Percentiles rank a stretch among this genome's conserved stretches.
phyloP scores from a whole-genome alignment of 768 basidiomycete genomes.

The Phlebiopsis gigantea region DNA sequence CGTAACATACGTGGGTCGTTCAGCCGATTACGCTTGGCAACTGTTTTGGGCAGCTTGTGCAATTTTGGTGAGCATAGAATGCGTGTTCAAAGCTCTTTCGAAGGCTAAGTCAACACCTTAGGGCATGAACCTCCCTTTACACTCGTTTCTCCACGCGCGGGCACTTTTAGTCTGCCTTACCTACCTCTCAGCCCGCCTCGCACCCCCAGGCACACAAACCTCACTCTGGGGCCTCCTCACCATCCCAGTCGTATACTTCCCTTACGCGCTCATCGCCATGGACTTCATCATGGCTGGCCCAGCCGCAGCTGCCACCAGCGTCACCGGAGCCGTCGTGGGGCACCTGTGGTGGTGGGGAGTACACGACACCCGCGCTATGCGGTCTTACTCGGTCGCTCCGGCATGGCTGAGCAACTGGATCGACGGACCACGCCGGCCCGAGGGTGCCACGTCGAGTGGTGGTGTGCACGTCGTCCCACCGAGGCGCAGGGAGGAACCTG shows the following conservation, averaged over 20 bases:
- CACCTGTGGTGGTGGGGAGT: slow-evolving; percentile 80
- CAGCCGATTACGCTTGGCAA: slow-evolving; percentile 78
- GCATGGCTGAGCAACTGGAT: slow-evolving; percentile 50
- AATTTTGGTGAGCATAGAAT: slow-evolving; percentile 48
- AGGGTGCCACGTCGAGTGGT: slow-evolving; percentile 26
- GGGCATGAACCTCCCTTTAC: slow-evolving; percentile 58
- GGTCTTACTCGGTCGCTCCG: slow-evolving; percentile 48
- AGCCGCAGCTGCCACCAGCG: slow-evolving; percentile 42
- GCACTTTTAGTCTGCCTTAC: slow-evolving; percentile 62
- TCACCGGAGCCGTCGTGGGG: slow-evolving; percentile 72
- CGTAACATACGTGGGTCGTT: slow-evolving; percentile 46
- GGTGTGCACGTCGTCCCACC: slow-evolving; percentile 59
- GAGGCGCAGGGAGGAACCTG: slow-evolving; percentile 18
- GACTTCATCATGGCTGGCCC: slow-evolving; percentile 67
- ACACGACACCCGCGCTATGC: slow-evolving; percentile 42
- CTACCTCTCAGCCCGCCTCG: slow-evolving; percentile 63
- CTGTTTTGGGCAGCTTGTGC: slow-evolving; percentile 45
- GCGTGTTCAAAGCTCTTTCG: neutral
- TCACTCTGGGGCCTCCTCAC: slow-evolving; percentile 78
- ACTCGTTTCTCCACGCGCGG: slow-evolving; percentile 49
- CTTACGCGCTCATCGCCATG: slow-evolving; percentile 67
- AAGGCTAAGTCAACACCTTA: too few species aligned
- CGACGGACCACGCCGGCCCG: slow-evolving; percentile 30
- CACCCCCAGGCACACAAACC: slow-evolving; percentile 61
- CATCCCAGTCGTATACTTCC: slow-evolving; percentile 66